Evolutionary conservation across 257 asterid genomes (phyloP), one percentile per base, ranked within the genome.

Genomic region (Solanum neorickii): DNA sequence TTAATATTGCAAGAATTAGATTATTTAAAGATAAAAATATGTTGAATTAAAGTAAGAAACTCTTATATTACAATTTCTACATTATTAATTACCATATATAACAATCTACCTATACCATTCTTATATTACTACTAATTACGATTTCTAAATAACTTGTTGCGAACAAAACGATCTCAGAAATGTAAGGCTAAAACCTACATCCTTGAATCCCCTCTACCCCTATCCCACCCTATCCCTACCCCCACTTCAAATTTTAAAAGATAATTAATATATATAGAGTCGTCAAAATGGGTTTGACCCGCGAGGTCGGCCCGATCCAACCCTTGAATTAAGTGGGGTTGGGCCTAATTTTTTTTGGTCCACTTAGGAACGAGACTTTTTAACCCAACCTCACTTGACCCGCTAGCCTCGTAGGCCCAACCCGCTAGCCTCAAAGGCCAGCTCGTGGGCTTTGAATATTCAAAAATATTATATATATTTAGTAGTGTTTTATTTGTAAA

Each of bases 131-230:
- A 15, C 6, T 69, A 68, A 13, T 14, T 15, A 29, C 0, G 7
- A 3, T 68, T 13, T 1, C 0, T 0, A 1, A 16, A 14, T 69
- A 14, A 29, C 35, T 69, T 7, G 6, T 69, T 31, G 0, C 12
- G 0, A 29, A 69, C 0, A 5, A 70, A 31, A 70, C 7, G 4
- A 70, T 0, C n/a, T 7, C 12, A 31, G 1, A 7, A 29, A 7
- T 8, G 13, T 7, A 31, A 31, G 42, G 44, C 39, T 31, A 31
- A 27, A 31, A 31, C 2, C 42, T 31, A 8, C 42, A 31, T 70
- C 2, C 44, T 31, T 7, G n/a, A 27, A 13, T 4, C 7, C 15
- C 16, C 33, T 9, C 3, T 2, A 12, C 7, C 1, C 5, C 65
- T 14, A 13, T 2, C 56, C 14, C 15, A 56, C 5, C 66, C 20